Base-by-base conservation (phyloP, 192 early-diverging fungal genomes). In the Coemansia sp. region DNA sequence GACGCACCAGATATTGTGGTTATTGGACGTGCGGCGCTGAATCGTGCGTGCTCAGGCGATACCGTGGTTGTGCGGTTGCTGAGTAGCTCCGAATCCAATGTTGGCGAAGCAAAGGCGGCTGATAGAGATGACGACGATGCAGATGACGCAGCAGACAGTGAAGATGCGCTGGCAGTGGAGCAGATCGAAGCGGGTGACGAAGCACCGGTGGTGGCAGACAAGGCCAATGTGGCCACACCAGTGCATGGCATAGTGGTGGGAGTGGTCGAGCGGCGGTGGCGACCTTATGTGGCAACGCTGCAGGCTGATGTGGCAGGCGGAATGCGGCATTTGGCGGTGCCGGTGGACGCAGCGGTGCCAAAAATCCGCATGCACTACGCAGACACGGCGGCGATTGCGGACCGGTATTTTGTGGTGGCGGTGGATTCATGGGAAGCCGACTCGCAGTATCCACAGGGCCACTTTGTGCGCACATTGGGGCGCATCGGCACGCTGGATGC, bases 371-470 rank as follows among this genome's bases (percentile, higher is more conserved):
- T 92, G 21, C 86, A 88, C 54, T 84, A 92, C 43, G 72, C 79
- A 23, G 85, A 92, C 56, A 66, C 76, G 1, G 73, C 82, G 3
- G 68, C 71, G 8, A 84, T 92, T 7, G 66, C 65, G 3, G 82
- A 84, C 52, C 81, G 84, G 47, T 84, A 89, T 53, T 88, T 92
- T 61, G 88, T 90, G 37, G 89, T 92, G 12, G 76, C 84, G 4
- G 87, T 92, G 43, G 90, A 92, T 58, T 81, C 78, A 24, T 92
- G 90, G 88, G 85, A 86, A 5, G 70, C 72, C 23, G 83, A 85
- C 71, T 87, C 87, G 14, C 85, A 86, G 73, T 89, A 92, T 62
- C 90, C 90, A 12, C 86, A 88, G 37, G 90, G 90, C 49, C 90
- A 92, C 70, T 92, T 86, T 69, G 84, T 92, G 38, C 82, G 87